Percentiles rank a stretch among this genome's conserved stretches.
phyloP scores from a whole-genome alignment of 2,329 filamentous ascomycete species.

The Microascus cirrosus region DNA sequence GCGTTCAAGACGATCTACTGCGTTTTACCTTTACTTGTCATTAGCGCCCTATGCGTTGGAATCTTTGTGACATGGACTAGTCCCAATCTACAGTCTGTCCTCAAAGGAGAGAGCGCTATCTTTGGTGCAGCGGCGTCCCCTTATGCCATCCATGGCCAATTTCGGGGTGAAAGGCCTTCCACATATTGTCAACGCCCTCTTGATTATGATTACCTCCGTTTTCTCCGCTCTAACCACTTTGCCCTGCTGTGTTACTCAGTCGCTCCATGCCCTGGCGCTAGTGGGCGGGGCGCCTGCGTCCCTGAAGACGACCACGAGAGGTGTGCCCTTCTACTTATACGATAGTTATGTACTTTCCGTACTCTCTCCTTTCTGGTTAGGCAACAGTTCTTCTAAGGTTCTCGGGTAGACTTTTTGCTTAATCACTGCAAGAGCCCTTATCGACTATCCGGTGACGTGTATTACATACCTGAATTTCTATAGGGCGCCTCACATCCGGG shows the following conservation, averaged over 20 bases:
- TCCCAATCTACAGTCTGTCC: slow-evolving; percentile 28
- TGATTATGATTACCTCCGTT: slow-evolving; percentile 60
- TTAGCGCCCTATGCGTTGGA: slow-evolving; percentile 56
- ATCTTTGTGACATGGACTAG: slow-evolving; percentile 58
- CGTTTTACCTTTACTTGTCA: slow-evolving; percentile 48
- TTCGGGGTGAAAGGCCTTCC: slow-evolving; percentile 59
- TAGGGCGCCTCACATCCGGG: slow-evolving; percentile 23
- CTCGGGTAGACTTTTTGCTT: slow-evolving; percentile 33
- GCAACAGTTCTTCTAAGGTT: slow-evolving; percentile 12
- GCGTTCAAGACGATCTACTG: slow-evolving; percentile 65
- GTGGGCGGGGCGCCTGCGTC: slow-evolving; percentile 38
- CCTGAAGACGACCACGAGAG: slow-evolving; percentile 45
- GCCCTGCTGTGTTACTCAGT: slow-evolving; percentile 43
- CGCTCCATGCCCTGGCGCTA: slow-evolving; percentile 41
- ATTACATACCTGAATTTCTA: slow-evolving; percentile 47
- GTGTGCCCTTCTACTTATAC: slow-evolving; percentile 35
- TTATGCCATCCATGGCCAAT: slow-evolving; percentile 56
- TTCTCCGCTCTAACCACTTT: slow-evolving; percentile 47
- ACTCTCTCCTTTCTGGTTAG: neutral
- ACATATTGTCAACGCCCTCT: slow-evolving; percentile 64
- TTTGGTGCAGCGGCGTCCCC: slow-evolving; percentile 43
- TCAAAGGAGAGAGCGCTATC: slow-evolving; percentile 25
- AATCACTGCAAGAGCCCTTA: slow-evolving; percentile 30
- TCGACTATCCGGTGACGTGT: slow-evolving; percentile 41
- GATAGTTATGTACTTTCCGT: neutral